Base-by-base conservation (phyloP, 139 green algal genomes). In the Micractinium sp. region DNA sequence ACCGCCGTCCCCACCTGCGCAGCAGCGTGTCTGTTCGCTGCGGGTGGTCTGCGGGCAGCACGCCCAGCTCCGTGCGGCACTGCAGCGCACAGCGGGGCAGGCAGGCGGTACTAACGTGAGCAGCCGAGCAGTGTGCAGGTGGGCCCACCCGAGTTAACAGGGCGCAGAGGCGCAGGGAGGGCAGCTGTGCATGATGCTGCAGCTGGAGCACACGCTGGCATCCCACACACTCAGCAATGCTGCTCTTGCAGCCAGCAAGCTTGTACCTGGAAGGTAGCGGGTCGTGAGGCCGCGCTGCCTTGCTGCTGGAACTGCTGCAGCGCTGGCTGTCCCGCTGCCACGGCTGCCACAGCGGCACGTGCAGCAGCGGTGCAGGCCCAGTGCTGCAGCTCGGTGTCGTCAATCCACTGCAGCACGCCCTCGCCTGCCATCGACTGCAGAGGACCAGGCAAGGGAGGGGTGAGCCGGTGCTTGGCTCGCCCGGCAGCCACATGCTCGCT, bases 1-100 rank as follows among this genome's bases (percentile, higher is more conserved):
- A 77, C 31, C 71, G 5, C 31, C 35, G 74, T 7, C 25, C 82
- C 18, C 5, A 81, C 83, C 83, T 63, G 63, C 83, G 83, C 83
- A 87, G 67, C 83, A 69, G 67, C 22, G 67, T 47, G n/a, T 87
- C 83, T 39, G 66, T 84, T 2, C 88, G 79, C 25, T 90, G 56
- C 5, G 87, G 86, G 56, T 95, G 92, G 25, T 90, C 92, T 4
- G 41, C 86, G 16, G 93, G 93, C 86, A 95, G 85, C 56, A 95
- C 92, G 14, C 90, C 92, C 35, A 84, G 78, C 82, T 95, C 89
- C 31, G 90, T 95, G 35, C 93, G 89, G 60, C 92, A 88, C 90
- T 95, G 90, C 77, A 85, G 33, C 16, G 15, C 4, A 22, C 14
- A 71, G 29, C 47, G 20, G 0, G 47, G n/a, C 19, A 75, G 56